Conservation (phyloP, 164 flowering plant genomes). For the Vitis rotundifolia region DNA sequence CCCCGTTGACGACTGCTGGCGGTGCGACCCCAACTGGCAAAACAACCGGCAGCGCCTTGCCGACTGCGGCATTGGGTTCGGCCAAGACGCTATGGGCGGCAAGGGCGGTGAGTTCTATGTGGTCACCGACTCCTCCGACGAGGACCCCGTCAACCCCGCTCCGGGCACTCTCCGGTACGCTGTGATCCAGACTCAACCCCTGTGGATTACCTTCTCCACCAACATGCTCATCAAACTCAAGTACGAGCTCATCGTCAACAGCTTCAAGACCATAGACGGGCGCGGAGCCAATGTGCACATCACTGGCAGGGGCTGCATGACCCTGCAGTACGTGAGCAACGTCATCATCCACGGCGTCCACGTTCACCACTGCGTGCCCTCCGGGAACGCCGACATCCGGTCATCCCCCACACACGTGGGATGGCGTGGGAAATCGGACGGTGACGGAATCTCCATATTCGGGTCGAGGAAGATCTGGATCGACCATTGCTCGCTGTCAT, state of each 20-base stretch:
- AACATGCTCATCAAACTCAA: slow-evolving; percentile 67
- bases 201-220: slow-evolving; percentile 44
- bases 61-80: slow-evolving; percentile 45
- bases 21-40: slow-evolving; percentile 39
- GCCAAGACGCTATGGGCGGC: slow-evolving; percentile 38
- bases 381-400: slow-evolving; percentile 51
- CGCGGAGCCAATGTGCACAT: slow-evolving; percentile 75
- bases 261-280: slow-evolving; percentile 84
- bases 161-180: slow-evolving; percentile 47
- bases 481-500: slow-evolving; percentile 70
- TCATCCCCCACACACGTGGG: slow-evolving; percentile 60
- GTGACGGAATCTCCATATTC: slow-evolving; percentile 75
- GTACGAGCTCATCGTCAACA: slow-evolving; percentile 65
- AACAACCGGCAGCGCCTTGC: slow-evolving; percentile 37
- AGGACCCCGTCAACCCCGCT: slow-evolving; percentile 32
- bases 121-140: slow-evolving; percentile 46
- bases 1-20: slow-evolving; percentile 50
- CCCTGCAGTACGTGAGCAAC: slow-evolving; percentile 60
- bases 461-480: slow-evolving; percentile 67
- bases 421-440: slow-evolving; percentile 60
- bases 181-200: slow-evolving; percentile 40
- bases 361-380: slow-evolving; percentile 65
- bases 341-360: slow-evolving; percentile 76
- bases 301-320: slow-evolving; percentile 67
- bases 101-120: slow-evolving; percentile 38